Percentiles rank a stretch among this genome's conserved stretches.
phyloP scores from a whole-genome alignment of 1,139 yeast genomes.

The Suhomyces terraborum region DNA sequence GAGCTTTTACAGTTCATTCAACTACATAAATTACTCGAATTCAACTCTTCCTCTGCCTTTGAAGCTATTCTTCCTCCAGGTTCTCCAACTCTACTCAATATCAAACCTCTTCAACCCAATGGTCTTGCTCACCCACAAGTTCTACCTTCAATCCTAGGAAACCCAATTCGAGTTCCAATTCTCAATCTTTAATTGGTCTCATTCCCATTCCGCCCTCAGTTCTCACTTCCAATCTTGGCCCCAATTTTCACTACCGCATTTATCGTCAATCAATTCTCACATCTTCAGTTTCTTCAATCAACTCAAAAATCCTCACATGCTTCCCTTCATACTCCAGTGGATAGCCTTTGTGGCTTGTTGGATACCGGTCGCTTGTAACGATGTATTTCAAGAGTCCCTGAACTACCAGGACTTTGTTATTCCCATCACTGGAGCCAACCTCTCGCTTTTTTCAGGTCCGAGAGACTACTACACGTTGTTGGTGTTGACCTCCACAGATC shows the following conservation, averaged over 20 bases:
- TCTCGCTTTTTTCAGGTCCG: conserved; percentile 34
- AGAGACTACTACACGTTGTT: conserved; percentile 46
- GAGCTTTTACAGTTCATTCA: too few species aligned
- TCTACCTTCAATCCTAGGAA: too few species aligned
- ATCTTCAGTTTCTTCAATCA: too few species aligned
- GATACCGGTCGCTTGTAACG: neutral
- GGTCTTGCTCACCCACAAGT: too few species aligned
- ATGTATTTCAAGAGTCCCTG: conserved; percentile 1
- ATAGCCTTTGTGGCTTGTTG: neutral
- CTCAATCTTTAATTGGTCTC: too few species aligned
- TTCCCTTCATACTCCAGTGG: neutral
- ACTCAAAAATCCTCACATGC: neutral
- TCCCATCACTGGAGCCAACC: conserved; percentile 33
- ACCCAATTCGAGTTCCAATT: too few species aligned
- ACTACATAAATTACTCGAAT: too few species aligned
- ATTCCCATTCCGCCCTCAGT: too few species aligned
- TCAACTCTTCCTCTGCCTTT: too few species aligned
- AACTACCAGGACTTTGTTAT: conserved; percentile 26
- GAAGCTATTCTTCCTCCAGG: too few species aligned
- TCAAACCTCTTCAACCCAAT: too few species aligned
- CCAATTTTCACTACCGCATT: neutral
- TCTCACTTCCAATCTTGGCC: neutral
- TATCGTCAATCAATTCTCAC: neutral
- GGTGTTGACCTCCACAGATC: conserved; percentile 45
- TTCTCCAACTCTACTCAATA: too few species aligned